Evolutionary conservation across 768 basidiomycete genomes (phyloP), one percentile per base, ranked within the genome.

Genomic region (Suillus subaureus): DNA sequence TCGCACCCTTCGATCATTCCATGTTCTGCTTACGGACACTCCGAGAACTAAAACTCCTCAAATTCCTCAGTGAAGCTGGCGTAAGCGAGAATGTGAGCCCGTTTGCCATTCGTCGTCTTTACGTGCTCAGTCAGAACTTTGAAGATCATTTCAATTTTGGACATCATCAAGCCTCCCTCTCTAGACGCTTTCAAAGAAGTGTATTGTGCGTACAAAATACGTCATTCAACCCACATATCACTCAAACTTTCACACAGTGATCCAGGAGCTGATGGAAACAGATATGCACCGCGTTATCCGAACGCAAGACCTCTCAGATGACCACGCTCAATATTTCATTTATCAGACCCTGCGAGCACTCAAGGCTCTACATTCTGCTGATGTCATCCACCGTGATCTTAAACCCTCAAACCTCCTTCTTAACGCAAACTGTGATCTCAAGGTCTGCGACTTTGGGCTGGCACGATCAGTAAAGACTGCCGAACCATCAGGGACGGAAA

Each of bases 381-480:
- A 97, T 78, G 94, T 99, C 66, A 93, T 99, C 70, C 94, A 96
- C 75, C 89, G 96, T 61, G 97, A 99, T 78, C 88, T 99, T 71
- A 99, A 98, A 74, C 97, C 97, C 0, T 96, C 96, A 42, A 99
- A 99, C 74, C 84, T 99, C 5, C 88, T 99, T n/a, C 84, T 99
- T 66, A 99, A 99, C 74, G 94, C 94, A 69, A 98, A 97, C 76
- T 97, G 96, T 72, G 96, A 97, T 75, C 86, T 97, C 70, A 97
- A 97, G 75, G 94, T 96, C 54, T 87, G 92, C 78, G 97, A 99
- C 75, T 99, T 99, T 75, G 97, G 97, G 61, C 84, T 97, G 42
- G 95, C 95, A 1, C 86, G 96, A n/a, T 92, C 91, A 12, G 91
- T 93, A 49, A 91, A 86, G 78, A 93, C 92, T 5, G 92, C 92